Conservation (phyloP, 2,329 filamentous ascomycete species). For the Aspergillus brasiliensis region DNA sequence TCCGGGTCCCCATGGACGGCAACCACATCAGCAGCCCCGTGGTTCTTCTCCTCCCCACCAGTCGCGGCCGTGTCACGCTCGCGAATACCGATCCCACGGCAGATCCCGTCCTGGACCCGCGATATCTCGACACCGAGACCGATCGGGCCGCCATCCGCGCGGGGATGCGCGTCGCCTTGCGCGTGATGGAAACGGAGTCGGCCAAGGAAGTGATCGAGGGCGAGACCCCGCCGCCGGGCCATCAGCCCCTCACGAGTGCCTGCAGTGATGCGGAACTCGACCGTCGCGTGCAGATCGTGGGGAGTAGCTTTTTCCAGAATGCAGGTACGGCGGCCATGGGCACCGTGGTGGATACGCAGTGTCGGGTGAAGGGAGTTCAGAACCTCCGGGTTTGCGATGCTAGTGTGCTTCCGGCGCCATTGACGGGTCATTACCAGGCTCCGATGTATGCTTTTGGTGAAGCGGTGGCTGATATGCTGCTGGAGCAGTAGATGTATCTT, state of each 20-base stretch:
- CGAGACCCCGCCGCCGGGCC: conserved; percentile 10
- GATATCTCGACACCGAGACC: conserved; percentile 25
- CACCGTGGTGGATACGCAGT: conserved; percentile 19
- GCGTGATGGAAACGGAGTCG: conserved; percentile 7
- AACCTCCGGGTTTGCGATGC: conserved; percentile 17
- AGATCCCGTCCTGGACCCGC: conserved; percentile 25
- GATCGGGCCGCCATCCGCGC: conserved; percentile 26
- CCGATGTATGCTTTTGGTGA: background rate
- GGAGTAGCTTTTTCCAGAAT: conserved; percentile 12
- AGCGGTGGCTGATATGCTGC: background rate
- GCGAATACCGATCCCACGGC: conserved; percentile 19
- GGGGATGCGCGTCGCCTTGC: conserved; percentile 8
- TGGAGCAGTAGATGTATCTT: background rate
- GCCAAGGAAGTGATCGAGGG: conserved; percentile 21
- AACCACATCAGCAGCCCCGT: conserved; percentile 18
- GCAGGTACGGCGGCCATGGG: conserved; percentile 19
- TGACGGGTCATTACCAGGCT: background rate
- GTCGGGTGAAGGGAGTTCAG: conserved; percentile 15
- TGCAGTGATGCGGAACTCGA: conserved; percentile 11
- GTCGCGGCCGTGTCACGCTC: conserved; percentile 27
- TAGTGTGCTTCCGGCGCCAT: conserved; percentile 14
- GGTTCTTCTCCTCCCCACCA: conserved; percentile 19
- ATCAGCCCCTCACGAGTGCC: background rate
- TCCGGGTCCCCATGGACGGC: conserved; percentile 21
- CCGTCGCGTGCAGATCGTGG: conserved; percentile 6